Conservation (phyloP, 768 basidiomycete species). For the Mycena galericulata region DNA sequence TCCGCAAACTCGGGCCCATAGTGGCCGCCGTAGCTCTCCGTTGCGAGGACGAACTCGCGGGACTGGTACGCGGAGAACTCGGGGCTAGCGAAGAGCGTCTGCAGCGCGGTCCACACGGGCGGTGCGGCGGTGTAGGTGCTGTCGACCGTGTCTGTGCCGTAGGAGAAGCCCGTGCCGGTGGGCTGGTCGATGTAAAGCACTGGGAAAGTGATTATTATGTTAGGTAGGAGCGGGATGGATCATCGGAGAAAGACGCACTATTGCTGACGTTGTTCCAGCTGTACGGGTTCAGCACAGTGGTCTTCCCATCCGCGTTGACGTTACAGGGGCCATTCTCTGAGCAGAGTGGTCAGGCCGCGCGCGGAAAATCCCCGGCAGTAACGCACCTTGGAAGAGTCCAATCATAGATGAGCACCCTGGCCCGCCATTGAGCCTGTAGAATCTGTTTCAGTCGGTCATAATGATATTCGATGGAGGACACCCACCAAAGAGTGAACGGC, state of each 20-base stretch:
- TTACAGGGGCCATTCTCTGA: slow-evolving; percentile 76
- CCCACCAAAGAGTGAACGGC: slow-evolving; percentile 73
- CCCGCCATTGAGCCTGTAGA: slow-evolving; percentile 52
- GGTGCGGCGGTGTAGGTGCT: slow-evolving; percentile 66
- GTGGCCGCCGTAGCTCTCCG: slow-evolving; percentile 78
- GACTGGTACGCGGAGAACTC: slow-evolving; percentile 63
- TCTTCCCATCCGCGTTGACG: slow-evolving; percentile 64
- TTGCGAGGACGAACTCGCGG: slow-evolving; percentile 73
- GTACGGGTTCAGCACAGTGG: slow-evolving; percentile 69
- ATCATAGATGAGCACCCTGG: slow-evolving; percentile 75
- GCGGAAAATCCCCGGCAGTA: slow-evolving; percentile 47
- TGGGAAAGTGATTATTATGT: slow-evolving; percentile 36
- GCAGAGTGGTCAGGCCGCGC: slow-evolving; percentile 44
- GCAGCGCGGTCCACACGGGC: slow-evolving; percentile 71
- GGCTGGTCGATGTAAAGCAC: slow-evolving; percentile 82
- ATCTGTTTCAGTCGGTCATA: neutral
- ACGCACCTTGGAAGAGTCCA: slow-evolving; percentile 42
- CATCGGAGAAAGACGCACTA: slow-evolving; percentile 55
- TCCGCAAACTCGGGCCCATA: slow-evolving; percentile 74
- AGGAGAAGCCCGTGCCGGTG: slow-evolving; percentile 69
- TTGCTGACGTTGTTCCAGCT: slow-evolving; percentile 80
- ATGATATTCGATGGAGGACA: neutral
- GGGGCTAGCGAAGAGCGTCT: slow-evolving; percentile 67
- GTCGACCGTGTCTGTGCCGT: slow-evolving; percentile 65
- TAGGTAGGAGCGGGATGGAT: no score